Percentiles rank a stretch among this genome's conserved stretches.
These are phyloP conservation scores for Ramaria rubella DNA, from an alignment of 768 basidiomycete genomes.

Conservation along the genomic window DNA sequence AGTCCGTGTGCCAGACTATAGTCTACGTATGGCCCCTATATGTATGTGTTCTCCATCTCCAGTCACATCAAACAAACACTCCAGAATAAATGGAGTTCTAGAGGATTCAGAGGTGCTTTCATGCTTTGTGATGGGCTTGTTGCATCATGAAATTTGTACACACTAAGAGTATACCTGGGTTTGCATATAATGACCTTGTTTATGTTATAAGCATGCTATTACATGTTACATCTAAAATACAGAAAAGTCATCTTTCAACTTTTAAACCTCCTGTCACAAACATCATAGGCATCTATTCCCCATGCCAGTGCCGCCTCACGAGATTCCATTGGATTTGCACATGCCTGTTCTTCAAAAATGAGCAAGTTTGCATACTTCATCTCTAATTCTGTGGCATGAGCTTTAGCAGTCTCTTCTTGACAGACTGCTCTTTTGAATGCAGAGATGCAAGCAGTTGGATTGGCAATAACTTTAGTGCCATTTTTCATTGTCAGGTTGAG, in stretches of 20 bases:
- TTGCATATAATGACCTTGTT: too few species aligned
- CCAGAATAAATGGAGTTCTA: neutral
- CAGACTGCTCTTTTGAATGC: neutral
- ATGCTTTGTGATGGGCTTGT: constrained; percentile 47
- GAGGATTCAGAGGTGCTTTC: constrained; percentile 2
- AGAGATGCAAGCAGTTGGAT: neutral
- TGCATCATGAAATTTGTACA: too few species aligned
- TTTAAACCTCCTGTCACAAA: neutral
- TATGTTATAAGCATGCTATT: too few species aligned
- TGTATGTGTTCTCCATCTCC: neutral
- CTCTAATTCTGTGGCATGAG: neutral
- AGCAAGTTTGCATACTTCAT: neutral
- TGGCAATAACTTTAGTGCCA: neutral
- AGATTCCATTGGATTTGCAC: neutral
- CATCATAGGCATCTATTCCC: neutral
- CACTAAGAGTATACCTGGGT: too few species aligned
- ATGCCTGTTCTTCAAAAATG: neutral
- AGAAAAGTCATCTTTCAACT: too few species aligned
- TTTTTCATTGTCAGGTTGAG: neutral
- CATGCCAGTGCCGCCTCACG: neutral
- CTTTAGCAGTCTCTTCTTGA: neutral
- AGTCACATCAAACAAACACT: neutral
- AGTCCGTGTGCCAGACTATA: too few species aligned
- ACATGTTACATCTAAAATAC: too few species aligned
- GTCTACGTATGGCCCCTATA: neutral